Evolutionary conservation across 257 asterid genomes (phyloP).

Genomic region (Haberlea rhodopensis): DNA sequence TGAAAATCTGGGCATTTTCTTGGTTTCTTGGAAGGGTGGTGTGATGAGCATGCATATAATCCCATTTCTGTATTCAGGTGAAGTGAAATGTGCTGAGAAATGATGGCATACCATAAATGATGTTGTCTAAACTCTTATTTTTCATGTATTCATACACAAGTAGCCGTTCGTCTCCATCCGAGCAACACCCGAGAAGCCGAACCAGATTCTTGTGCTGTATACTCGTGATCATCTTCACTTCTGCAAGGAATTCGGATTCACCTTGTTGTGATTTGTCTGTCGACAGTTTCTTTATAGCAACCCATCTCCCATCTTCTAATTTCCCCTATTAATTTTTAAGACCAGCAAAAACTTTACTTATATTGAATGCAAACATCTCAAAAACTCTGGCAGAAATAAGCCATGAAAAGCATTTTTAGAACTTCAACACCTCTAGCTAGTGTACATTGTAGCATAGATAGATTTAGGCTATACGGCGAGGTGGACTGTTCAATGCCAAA

Average conservation of each 20-base stretch:
- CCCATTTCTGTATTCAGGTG: too few species aligned
- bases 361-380: not conserved
- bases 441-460: too few species aligned
- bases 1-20: not conserved
- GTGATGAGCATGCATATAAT: too few species aligned
- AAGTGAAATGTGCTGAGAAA: not conserved
- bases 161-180: constrained; percentile 65
- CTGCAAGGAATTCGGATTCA: constrained; percentile 66
- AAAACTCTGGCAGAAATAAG: not conserved
- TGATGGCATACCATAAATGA: constrained; percentile 53
- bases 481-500: too few species aligned
- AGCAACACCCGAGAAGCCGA: constrained; percentile 76
- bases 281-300: constrained; percentile 68
- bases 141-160: constrained; percentile 84
- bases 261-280: constrained; percentile 74
- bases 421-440: not conserved
- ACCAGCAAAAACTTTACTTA: not conserved
- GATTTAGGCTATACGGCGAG: too few species aligned
- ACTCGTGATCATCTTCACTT: constrained; percentile 73
- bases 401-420: not conserved
- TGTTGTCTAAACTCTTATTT: constrained; percentile 70
- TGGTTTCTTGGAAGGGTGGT: not conserved
- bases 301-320: constrained; percentile 51
- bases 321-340: constrained; percentile 45
- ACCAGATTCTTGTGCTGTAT: constrained; percentile 83